A percentile compares a stretch with the other conserved stretches of the same genome.
Conservation (phyloP, 306 rosid species). For the Lathyrus tuberosus region DNA sequence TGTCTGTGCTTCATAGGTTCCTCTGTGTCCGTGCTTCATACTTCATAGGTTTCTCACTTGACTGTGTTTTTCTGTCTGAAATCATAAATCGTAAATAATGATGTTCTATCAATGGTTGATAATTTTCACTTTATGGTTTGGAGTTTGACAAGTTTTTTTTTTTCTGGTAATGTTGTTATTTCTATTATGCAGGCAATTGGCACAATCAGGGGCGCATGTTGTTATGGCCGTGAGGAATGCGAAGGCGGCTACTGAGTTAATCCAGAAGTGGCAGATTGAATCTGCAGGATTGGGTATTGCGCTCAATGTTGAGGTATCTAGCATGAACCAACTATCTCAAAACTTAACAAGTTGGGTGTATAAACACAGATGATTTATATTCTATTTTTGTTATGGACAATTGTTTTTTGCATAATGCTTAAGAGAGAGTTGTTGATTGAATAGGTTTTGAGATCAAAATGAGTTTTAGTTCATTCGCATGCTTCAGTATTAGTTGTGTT, state of each 20-base stretch:
- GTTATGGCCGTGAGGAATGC: conserved; percentile 98
- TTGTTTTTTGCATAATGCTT: not conserved
- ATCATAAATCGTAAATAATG: not conserved
- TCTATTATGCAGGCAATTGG: conserved; percentile 77
- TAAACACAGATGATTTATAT: not conserved
- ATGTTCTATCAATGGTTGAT: not conserved
- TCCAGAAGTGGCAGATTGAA: conserved; percentile 88
- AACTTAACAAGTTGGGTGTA: not conserved
- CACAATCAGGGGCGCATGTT: conserved; percentile 93
- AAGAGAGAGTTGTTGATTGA: not conserved
- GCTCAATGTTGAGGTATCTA: conserved; percentile 85
- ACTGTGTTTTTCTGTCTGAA: not conserved
- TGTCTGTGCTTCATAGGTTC: too few species aligned
- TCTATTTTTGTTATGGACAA: not conserved
- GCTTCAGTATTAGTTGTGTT: conserved; percentile 6
- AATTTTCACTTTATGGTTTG: not conserved
- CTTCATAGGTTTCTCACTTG: not conserved
- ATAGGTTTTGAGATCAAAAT: conserved; percentile 5
- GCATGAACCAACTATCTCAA: conserved; percentile 7
- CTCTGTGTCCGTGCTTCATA: too few species aligned
- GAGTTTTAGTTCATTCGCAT: not conserved
- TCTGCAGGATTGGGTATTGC: conserved; percentile 82
- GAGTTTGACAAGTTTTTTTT: conserved; percentile 1
- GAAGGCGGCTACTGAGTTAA: conserved; percentile 75
- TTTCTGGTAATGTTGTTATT: conserved; percentile 1